Evolutionary conservation across 2,329 filamentous ascomycete genomes (phyloP), one percentile per base, ranked within the genome.

Genomic region (Fusarium multiceps): DNA sequence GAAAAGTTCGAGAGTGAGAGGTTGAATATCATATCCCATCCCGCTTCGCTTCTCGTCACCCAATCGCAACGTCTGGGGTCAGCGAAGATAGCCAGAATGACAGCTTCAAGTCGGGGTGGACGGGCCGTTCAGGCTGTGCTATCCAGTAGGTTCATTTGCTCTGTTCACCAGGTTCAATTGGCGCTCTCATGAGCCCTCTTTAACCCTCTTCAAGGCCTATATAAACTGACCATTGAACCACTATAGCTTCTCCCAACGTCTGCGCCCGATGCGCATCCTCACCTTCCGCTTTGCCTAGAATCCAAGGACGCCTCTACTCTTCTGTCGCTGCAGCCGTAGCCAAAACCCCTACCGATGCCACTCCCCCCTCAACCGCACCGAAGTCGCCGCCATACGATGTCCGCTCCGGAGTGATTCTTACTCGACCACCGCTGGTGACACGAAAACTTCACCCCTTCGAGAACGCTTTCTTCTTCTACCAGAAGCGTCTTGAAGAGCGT

Each of bases 401-500:
- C 78, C 84, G 82, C 62, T 85, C 86, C 61, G 92, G 93, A 69
- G 86, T 98, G 63, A 89, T 98, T 73, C 89, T 99, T 69, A 96
- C 94, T 47, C 93, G 96, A 28, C 89, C 96, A 49, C 96, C 96
- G 9, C 85, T 97, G 63, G 86, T 99, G 75, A 98, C 96, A 27
- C 91, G 92, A 72, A 86, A 91, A 66, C 90, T 95, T 56, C 92
- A 92, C 34, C 86, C 93, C 14, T 98, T 99, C 81, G 96, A 99
- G 81, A 92, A 93, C 77, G 87, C 95, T 69, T 98, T 92, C 83
- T 97, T 92, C 85, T 94, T 99, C 79, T 99, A 99, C 84, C 96
- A 99, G 83, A 95, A 95, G 75, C 93, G 96, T 16, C 87, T 99
- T 65, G 97, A 98, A 81, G 96, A 99, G 85, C 92, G 96, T 45